Percentiles rank a stretch among this genome's conserved stretches.
Evolutionary conservation across 192 early-diverging fungal genomes (phyloP).

Genomic region (Mortierella claussenii): DNA sequence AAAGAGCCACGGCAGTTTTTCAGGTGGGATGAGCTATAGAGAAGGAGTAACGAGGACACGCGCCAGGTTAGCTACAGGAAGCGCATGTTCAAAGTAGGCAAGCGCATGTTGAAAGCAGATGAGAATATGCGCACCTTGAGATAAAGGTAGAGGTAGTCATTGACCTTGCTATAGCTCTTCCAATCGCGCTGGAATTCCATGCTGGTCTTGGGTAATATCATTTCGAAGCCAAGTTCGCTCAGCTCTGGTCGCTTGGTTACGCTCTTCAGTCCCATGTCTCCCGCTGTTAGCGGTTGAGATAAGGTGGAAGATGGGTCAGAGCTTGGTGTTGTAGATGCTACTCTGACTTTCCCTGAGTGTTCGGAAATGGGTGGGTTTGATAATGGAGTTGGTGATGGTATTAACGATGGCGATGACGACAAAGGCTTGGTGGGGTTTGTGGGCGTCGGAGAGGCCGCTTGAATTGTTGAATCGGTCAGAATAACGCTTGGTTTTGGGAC

Average conservation of each 20-base stretch:
- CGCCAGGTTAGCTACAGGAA: too few species aligned
- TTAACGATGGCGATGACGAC: not conserved
- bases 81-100: too few species aligned
- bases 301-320: not conserved
- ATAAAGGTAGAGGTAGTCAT: slow-evolving; percentile 62
- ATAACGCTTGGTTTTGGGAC: slow-evolving; percentile 1
- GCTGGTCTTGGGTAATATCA: slow-evolving; percentile 62
- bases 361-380: too few species aligned
- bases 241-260: not conserved
- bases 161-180: slow-evolving; percentile 66
- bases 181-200: slow-evolving; percentile 81
- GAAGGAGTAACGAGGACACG: too few species aligned
- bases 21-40: slow-evolving; percentile 53
- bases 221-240: not conserved
- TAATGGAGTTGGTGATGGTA: not conserved
- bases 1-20: slow-evolving; percentile 52
- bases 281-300: not conserved
- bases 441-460: not conserved
- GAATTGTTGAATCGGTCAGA: too few species aligned
- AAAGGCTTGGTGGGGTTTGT: not conserved
- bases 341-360: too few species aligned
- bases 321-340: not conserved
- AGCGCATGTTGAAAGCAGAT: not conserved
- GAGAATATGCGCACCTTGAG: slow-evolving; percentile 62
- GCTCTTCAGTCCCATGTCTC: not conserved